phyloP scores from a whole-genome alignment of 208 protist species.

The Trypanosoma mega region DNA sequence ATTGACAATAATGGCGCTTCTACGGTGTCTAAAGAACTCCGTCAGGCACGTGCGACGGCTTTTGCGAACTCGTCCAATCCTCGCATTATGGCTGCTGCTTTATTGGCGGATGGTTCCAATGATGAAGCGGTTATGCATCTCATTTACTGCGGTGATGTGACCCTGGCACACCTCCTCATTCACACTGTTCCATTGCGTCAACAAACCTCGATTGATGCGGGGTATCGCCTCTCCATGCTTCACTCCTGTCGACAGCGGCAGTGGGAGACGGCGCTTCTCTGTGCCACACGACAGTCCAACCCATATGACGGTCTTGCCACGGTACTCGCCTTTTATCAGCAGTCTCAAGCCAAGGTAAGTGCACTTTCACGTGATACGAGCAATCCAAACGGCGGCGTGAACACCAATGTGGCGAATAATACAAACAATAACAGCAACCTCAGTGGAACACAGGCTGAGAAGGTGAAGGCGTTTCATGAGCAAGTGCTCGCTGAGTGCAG shows the following conservation, averaged over 20 bases:
- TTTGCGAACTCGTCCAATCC: conserved; percentile 50
- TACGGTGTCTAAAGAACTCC: conserved; percentile 34
- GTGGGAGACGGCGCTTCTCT: conserved; percentile 78
- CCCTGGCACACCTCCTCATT: conserved; percentile 69
- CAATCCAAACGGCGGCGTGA: neutral
- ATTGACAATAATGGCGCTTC: conserved; percentile 57
- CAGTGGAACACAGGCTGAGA: conserved; percentile 49
- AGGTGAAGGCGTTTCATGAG: conserved; percentile 70
- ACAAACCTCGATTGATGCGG: conserved; percentile 74
- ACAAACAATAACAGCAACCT: conserved; percentile 39
- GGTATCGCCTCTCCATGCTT: conserved; percentile 75
- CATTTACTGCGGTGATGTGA: conserved; percentile 55
- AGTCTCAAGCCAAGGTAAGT: conserved; percentile 49
- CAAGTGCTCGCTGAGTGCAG: conserved; percentile 54
- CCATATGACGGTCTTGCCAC: conserved; percentile 72
- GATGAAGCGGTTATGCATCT: conserved; percentile 73
- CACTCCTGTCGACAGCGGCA: conserved; percentile 57
- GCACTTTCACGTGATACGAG: conserved; percentile 7
- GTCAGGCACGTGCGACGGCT: conserved; percentile 33
- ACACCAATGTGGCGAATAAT: conserved; percentile 3
- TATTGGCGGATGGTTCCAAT: conserved; percentile 56
- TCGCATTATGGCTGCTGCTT: conserved; percentile 61
- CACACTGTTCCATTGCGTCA: conserved; percentile 81
- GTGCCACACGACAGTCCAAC: conserved; percentile 71
- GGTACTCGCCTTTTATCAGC: conserved; percentile 72